Percentiles rank a stretch among this genome's conserved stretches.
phyloP scores from a whole-genome alignment of 345 rosid species.

The Abelmoschus esculentus region DNA sequence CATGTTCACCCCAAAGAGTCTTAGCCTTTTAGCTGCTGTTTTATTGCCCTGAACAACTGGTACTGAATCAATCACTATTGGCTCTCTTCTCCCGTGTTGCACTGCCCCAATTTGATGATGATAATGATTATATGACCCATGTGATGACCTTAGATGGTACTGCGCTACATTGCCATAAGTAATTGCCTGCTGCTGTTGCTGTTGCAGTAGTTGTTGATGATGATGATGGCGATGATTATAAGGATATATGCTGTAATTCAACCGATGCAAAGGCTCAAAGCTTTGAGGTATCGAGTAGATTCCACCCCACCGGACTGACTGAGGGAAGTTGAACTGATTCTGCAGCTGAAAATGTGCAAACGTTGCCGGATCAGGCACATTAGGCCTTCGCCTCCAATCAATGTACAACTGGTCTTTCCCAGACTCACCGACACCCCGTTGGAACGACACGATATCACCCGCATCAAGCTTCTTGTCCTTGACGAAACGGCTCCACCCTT shows the following conservation, averaged over 20 bases:
- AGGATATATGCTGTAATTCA: conserved; percentile 30
- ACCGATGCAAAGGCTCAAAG: conserved; percentile 28
- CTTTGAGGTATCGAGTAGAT: conserved; percentile 39
- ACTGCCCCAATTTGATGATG: conserved; percentile 24
- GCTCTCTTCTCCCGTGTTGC: conserved; percentile 19
- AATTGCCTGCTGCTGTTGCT: conserved; percentile 4
- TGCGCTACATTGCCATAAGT: conserved; percentile 31
- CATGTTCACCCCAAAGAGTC: conserved; percentile 63
- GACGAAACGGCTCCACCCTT: conserved; percentile 95
- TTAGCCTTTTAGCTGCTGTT: conserved; percentile 38
- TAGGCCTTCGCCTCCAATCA: conserved; percentile 75
- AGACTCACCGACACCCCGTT: conserved; percentile 56
- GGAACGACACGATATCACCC: conserved; percentile 84
- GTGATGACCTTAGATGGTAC: conserved; percentile 37
- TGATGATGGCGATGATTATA: conserved; percentile 22
- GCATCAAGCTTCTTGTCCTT: conserved; percentile 93
- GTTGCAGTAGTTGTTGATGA: neutral
- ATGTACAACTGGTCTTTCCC: conserved; percentile 58
- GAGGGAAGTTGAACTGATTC: conserved; percentile 33
- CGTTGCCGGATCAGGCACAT: conserved; percentile 32
- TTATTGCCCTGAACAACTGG: conserved; percentile 26
- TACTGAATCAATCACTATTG: conserved; percentile 49
- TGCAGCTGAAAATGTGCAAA: conserved; percentile 36
- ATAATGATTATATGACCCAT: neutral
- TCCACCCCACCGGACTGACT: conserved; percentile 46